Percentiles rank a stretch among this genome's conserved stretches.
Conservation (phyloP, 257 asterid species). For the Forsythia viridissima region DNA sequence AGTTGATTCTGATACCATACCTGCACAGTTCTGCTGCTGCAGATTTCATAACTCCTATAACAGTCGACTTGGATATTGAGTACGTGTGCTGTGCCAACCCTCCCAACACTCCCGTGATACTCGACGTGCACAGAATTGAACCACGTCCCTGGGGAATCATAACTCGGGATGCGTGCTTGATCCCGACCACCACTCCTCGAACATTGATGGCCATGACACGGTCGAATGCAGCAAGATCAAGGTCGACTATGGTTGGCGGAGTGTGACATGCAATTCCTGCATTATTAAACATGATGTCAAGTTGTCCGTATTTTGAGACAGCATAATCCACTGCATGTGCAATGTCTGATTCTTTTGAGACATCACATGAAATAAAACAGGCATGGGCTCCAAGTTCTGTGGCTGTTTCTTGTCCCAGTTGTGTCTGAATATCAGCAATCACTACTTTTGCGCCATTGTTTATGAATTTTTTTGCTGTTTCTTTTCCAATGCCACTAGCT, state of each 20-base stretch:
- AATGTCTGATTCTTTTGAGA: slow-evolving; percentile 59
- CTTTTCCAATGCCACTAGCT: slow-evolving; percentile 84
- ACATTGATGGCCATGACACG: slow-evolving; percentile 73
- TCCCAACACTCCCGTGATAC: slow-evolving; percentile 73
- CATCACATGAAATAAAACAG: slow-evolving; percentile 65
- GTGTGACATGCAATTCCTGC: slow-evolving; percentile 88
- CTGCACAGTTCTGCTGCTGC: slow-evolving; percentile 62
- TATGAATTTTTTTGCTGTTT: slow-evolving; percentile 69
- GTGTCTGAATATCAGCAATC: slow-evolving; percentile 58
- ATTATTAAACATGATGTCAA: slow-evolving; percentile 88
- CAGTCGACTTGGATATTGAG: slow-evolving; percentile 63
- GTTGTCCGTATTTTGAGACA: slow-evolving; percentile 53
- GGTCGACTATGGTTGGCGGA: slow-evolving; percentile 61
- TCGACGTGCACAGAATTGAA: slow-evolving; percentile 78
- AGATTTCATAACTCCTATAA: slow-evolving; percentile 64
- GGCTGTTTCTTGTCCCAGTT: slow-evolving; percentile 53
- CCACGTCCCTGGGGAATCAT: slow-evolving; percentile 75
- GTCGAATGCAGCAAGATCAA: slow-evolving; percentile 63
- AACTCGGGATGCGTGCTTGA: slow-evolving; percentile 89
- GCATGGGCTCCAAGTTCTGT: slow-evolving; percentile 62
- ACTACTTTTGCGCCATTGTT: slow-evolving; percentile 74
- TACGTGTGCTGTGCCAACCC: slow-evolving; percentile 81
- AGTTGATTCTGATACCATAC: slow-evolving; percentile 75
- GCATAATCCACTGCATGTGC: slow-evolving; percentile 69
- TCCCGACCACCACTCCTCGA: slow-evolving; percentile 67